Evolutionary conservation across 352 stramenopile genomes (phyloP), one percentile per base, ranked within the genome.

Genomic region (Aphanomyces cochlioides): DNA sequence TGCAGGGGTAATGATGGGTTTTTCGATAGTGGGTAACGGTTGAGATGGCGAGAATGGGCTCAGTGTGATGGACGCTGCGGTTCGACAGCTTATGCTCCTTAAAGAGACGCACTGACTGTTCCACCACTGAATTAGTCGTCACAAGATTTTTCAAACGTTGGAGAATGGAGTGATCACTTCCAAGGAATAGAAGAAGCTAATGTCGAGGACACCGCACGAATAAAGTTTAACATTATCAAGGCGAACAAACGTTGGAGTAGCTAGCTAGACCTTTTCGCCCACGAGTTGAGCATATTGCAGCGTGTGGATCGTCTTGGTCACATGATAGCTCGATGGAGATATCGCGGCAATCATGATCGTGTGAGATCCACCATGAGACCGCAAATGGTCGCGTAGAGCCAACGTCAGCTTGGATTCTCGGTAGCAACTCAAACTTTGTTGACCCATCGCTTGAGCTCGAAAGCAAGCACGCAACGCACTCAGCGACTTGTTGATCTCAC

Each of bases 401-500:
- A 69, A n/a, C 13, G 61, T 69, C 28, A 69, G 48, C 48, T 69
- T 69, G 41, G 61, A 69, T 7, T 47, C 37, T 0, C 61, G 61
- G 36, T 69, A 69, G n/a, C 34, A 57, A 37, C 34, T 59, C 17
- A 17, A 28, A 28, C 61, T 58, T 0, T 28, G 17, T 15, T 58
- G 61, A 40, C 37, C 37, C 28, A 58, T n/a, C 41, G 41, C 40
- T 34, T 69, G 61, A 37, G 61, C 61, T 15, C 61, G 61, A 19
- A 69, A 69, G 5, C 61, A 69, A 8, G 19, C 40, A 41, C 58
- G 12, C 28, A 69, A 38, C 12, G 61, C 61, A 28, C 47, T 60
- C 5, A 69, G 61, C 13, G 61, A 69, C 48, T 69, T 41, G 43
- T 50, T 50, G 43, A 50, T 50, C 85, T 79, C 4, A 77, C 85